A percentile compares a stretch with the other conserved stretches of the same genome.
phyloP scores from a whole-genome alignment of 2,329 filamentous ascomycete genomes.

The Plectosphaerella cucumerina region DNA sequence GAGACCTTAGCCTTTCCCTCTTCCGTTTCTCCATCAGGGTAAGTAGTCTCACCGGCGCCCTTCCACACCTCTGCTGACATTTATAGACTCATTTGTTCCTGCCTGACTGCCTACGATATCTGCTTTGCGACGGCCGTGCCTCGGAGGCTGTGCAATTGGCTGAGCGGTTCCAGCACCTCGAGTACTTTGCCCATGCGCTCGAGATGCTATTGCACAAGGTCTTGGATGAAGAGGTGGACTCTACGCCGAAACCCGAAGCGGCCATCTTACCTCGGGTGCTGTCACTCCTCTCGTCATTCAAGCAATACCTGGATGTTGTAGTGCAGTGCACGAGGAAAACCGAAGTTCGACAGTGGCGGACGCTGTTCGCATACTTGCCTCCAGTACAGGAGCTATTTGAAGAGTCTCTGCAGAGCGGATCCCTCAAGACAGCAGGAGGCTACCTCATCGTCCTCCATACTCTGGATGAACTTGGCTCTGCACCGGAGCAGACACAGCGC shows the following conservation, averaged over 20 bases:
- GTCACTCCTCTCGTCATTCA: constrained; percentile 66
- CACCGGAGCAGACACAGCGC: constrained; percentile 73
- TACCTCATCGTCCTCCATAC: constrained; percentile 95
- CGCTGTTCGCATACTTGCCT: constrained; percentile 85
- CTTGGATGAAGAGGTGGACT: constrained; percentile 89
- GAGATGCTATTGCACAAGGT: constrained; percentile 92
- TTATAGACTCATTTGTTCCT: constrained; percentile 84
- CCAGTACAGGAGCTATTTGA: constrained; percentile 91
- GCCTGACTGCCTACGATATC: constrained; percentile 77
- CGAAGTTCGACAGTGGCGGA: constrained; percentile 90
- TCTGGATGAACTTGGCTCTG: constrained; percentile 63
- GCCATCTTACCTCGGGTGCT: constrained; percentile 61
- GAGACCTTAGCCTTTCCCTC: constrained; percentile 87
- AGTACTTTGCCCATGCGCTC: constrained; percentile 89
- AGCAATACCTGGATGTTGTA: constrained; percentile 88
- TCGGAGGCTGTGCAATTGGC: constrained; percentile 77
- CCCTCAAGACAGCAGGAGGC: constrained; percentile 90
- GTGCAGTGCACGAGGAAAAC: constrained; percentile 97
- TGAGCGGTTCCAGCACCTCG: constrained; percentile 78
- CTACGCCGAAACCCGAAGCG: constrained; percentile 56
- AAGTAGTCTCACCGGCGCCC: constrained; percentile 29
- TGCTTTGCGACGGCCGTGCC: constrained; percentile 72
- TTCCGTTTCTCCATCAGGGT: constrained; percentile 85
- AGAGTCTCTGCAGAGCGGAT: constrained; percentile 78
- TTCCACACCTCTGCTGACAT: constrained; percentile 4